These are phyloP conservation scores for Ophiostoma pallidulum DNA, from an alignment of 2,329 filamentous ascomycete species.

Conservation along the genomic window DNA sequence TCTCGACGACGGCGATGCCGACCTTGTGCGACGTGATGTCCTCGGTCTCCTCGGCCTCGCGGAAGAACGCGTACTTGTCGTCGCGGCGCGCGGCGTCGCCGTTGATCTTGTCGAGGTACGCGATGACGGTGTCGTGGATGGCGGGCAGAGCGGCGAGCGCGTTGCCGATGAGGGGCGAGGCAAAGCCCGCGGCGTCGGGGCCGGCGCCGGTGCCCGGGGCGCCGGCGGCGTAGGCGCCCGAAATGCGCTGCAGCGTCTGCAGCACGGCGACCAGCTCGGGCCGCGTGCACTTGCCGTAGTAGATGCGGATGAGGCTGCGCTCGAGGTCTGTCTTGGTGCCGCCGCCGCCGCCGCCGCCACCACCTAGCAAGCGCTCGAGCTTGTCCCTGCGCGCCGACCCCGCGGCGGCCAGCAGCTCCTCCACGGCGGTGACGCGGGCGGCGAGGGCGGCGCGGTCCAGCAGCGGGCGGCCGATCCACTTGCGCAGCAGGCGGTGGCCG, in stretches of 20 bases:
- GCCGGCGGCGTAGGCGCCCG: conserved; percentile 59
- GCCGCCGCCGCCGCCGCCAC: conserved; percentile 20
- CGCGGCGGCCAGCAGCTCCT: conserved; percentile 67
- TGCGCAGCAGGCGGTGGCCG: conserved; percentile 76
- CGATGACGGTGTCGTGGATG: conserved; percentile 63
- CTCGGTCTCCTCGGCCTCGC: conserved; percentile 77
- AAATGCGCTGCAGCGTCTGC: conserved; percentile 74
- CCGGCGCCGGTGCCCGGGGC: background rate
- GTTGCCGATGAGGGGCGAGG: conserved; percentile 57
- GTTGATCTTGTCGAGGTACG: conserved; percentile 78
- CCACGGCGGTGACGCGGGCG: conserved; percentile 71
- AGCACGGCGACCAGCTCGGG: conserved; percentile 79
- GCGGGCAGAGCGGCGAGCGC: conserved; percentile 67
- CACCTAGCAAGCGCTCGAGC: conserved; percentile 55
- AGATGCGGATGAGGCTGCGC: conserved; percentile 86
- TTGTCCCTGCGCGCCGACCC: conserved; percentile 61
- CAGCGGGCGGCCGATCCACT: conserved; percentile 89
- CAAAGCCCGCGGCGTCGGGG: conserved; percentile 56
- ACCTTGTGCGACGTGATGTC: conserved; percentile 82
- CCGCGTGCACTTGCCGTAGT: conserved; percentile 91
- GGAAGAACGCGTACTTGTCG: conserved; percentile 92
- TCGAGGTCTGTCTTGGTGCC: conserved; percentile 76
- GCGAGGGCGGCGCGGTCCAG: conserved; percentile 67
- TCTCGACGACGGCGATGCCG: conserved; percentile 83
- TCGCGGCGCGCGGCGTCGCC: conserved; percentile 70